Evolutionary conservation across 2,329 filamentous ascomycete species (phyloP).

Genomic region (Diaporthe humulicola): DNA sequence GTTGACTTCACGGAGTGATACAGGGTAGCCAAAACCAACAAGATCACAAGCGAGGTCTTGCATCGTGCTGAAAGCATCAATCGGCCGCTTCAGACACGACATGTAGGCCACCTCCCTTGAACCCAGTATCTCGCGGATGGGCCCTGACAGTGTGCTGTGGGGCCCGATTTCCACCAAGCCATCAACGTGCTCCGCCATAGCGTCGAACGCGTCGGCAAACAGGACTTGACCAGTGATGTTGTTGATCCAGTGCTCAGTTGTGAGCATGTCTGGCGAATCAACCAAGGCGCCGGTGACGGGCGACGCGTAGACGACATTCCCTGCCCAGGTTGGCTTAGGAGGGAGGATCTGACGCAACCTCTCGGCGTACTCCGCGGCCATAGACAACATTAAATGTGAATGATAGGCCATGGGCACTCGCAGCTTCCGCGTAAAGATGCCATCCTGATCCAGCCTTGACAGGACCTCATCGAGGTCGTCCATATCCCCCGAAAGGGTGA

Average conservation of each 20-base stretch:
- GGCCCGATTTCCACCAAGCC: constrained; percentile 48
- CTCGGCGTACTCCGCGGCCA: constrained; percentile 44
- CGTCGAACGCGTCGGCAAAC: constrained; percentile 13
- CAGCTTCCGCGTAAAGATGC: constrained; percentile 49
- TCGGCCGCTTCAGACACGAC: not conserved
- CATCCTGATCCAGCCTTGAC: constrained; percentile 43
- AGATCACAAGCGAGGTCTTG: constrained; percentile 5
- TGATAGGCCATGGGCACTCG: constrained; percentile 48
- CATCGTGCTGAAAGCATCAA: constrained; percentile 10
- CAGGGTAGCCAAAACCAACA: not conserved
- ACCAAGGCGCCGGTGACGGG: constrained; percentile 6
- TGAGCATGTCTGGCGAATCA: not conserved
- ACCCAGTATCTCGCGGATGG: constrained; percentile 46
- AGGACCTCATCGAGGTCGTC: constrained; percentile 45
- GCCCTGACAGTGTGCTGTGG: constrained; percentile 46
- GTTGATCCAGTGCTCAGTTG: constrained; percentile 43
- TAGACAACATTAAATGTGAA: constrained; percentile 44
- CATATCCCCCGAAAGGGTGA: constrained; percentile 51
- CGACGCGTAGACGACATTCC: not conserved
- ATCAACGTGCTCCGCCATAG: constrained; percentile 43
- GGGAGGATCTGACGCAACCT: constrained; percentile 38
- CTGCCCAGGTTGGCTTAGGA: not conserved
- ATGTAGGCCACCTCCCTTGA: constrained; percentile 1
- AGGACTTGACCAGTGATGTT: constrained; percentile 20
- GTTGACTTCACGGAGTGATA: not conserved